Base-by-base conservation (phyloP, 2,329 filamentous ascomycete genomes). In the Arthrobotrys sphaeroides region DNA sequence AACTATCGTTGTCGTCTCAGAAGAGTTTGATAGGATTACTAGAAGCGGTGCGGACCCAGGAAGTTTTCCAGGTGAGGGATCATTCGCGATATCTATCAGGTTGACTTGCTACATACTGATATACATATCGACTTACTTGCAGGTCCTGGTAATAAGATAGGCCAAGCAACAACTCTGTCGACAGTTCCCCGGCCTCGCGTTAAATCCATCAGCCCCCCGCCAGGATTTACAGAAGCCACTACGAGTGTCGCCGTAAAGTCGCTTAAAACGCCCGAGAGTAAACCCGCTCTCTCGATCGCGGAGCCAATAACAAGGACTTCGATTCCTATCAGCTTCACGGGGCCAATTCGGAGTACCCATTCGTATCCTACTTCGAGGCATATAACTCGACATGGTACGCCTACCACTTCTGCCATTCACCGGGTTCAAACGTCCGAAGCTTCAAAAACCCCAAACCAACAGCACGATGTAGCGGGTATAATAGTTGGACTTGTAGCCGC, bases 21-120 rank as follows among this genome's bases (percentile, higher is more conserved):
- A 69, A 4, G 64, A 64, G 57, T 75, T 75, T 49, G 64, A 68
- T 12, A 69, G 40, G 24, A 64, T 75, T 55, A 69, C 64, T 10
- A 55, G 26, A 43, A 47, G 53, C n/a, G 36, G 22, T 5, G 36
- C n/a, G 5, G 33, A 16, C 5, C 13, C 45, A 2, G 20, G 9
- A 9, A 33, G 62, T 20, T 24, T 22, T 3, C 20, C 49, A 42
- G 36, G 69, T 73, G 36, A 43, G 62, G 26, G n/a, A 45, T 10
- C 9, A 51, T 47, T 13, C 43, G 28, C 26, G 2, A 33, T 43
- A 42, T 24, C 4, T 24, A 1, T 9, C 12, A 18, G 10, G 45
- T 31, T 16, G n/a, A 9, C 22, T 18, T 31, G 2, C 26, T 10
- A 65, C 45, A 16, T 26, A 20, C 9, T 55, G 5, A n/a, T n/a